Evolutionary conservation across 2,329 filamentous ascomycete species (phyloP).

Genomic region (Lasiodiplodia gonubiensis): DNA sequence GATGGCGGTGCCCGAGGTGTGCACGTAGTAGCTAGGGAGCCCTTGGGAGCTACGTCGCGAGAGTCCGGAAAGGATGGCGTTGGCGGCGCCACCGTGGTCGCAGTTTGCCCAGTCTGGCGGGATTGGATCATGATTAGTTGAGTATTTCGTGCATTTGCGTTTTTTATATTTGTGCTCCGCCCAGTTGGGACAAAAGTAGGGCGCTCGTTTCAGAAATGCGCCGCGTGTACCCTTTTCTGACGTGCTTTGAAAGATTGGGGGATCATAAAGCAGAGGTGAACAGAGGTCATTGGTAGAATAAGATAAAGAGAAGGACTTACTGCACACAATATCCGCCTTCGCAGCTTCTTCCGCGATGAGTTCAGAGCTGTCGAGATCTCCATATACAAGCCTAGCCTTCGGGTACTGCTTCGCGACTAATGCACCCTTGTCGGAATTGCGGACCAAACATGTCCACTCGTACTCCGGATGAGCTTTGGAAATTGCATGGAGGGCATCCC

Average conservation of each 20-base stretch:
- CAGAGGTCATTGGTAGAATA: neutral
- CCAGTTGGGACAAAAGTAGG: neutral
- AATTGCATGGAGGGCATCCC: conserved; percentile 52
- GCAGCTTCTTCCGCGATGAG: conserved; percentile 53
- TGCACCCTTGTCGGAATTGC: conserved; percentile 56
- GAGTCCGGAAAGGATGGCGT: conserved; percentile 59
- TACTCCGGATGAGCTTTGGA: conserved; percentile 55
- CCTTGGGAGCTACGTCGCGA: conserved; percentile 48
- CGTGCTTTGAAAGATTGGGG: neutral
- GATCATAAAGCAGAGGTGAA: neutral
- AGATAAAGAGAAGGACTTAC: neutral
- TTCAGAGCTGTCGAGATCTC: conserved; percentile 53
- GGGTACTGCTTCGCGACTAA: conserved; percentile 54
- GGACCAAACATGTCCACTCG: conserved; percentile 56
- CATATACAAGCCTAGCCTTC: conserved; percentile 58
- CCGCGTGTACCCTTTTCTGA: neutral
- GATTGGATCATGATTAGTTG: neutral
- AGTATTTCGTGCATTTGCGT: neutral
- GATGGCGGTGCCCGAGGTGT: conserved; percentile 63
- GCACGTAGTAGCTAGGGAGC: conserved; percentile 56
- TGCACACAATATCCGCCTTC: conserved; percentile 56
- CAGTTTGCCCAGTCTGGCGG: conserved; percentile 38
- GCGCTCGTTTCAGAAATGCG: neutral
- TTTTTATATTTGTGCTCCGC: neutral
- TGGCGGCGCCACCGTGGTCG: conserved; percentile 40